A percentile compares a stretch with the other conserved stretches of the same genome.
phyloP scores from a whole-genome alignment of 2,329 filamentous ascomycete species.

The Phialocephala sp. region DNA sequence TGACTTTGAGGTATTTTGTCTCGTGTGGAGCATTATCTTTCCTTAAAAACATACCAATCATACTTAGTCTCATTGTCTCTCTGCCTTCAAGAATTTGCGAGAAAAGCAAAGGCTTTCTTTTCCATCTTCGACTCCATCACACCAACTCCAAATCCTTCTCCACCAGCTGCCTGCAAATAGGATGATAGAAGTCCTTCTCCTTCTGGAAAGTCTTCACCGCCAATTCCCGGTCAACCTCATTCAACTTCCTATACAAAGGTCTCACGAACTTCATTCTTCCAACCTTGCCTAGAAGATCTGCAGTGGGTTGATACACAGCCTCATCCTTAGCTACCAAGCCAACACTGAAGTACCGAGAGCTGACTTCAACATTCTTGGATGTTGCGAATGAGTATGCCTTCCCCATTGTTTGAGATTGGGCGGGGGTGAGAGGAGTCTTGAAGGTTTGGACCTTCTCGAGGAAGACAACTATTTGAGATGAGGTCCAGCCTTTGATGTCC shows the following conservation, averaged over 20 bases:
- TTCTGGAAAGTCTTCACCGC: slow-evolving; percentile 84
- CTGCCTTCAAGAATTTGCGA: too few relatives aligned
- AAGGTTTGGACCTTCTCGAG: slow-evolving; percentile 79
- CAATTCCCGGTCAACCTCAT: slow-evolving; percentile 73
- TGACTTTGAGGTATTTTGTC: too few relatives aligned
- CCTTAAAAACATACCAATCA: too few relatives aligned
- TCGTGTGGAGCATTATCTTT: too few relatives aligned
- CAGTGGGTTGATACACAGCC: slow-evolving; percentile 71
- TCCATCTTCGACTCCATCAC: neutral
- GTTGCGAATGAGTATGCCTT: slow-evolving; percentile 72
- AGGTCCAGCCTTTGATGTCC: slow-evolving; percentile 77
- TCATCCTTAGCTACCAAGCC: slow-evolving; percentile 76
- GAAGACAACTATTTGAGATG: slow-evolving; percentile 92
- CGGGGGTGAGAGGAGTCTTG: slow-evolving; percentile 63
- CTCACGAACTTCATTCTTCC: slow-evolving; percentile 98
- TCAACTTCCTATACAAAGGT: slow-evolving; percentile 79
- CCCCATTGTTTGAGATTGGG: slow-evolving; percentile 75
- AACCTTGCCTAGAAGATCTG: slow-evolving; percentile 77
- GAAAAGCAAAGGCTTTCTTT: neutral
- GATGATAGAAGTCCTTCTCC: slow-evolving; percentile 93
- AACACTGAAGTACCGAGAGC: slow-evolving; percentile 79
- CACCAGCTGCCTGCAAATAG: slow-evolving; percentile 85
- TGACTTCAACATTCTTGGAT: slow-evolving; percentile 87
- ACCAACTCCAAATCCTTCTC: slow-evolving; percentile 72
- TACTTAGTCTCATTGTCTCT: too few relatives aligned